A percentile compares a stretch with the other conserved stretches of the same genome.
Evolutionary conservation across 306 rosid genomes (phyloP).

Genomic region (apple (Malus domestica)): DNA sequence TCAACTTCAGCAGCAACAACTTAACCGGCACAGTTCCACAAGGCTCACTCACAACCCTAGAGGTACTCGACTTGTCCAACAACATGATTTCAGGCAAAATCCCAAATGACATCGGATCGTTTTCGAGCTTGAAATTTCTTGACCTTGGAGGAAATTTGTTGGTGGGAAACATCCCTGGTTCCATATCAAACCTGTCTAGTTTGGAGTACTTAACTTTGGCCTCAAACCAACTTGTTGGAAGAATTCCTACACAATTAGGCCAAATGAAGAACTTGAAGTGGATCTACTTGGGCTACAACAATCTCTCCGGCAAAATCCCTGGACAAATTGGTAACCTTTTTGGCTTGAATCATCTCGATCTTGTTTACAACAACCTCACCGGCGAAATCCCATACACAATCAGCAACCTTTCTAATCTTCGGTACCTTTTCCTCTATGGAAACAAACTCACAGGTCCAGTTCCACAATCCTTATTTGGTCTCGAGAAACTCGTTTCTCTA

Average conservation of each 20-base stretch:
- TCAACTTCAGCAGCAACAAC: slow-evolving; percentile 83
- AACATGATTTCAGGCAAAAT: slow-evolving; percentile 77
- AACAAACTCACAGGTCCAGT: slow-evolving; percentile 64
- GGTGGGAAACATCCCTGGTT: slow-evolving; percentile 56
- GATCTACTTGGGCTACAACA: slow-evolving; percentile 88
- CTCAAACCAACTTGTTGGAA: slow-evolving; percentile 69
- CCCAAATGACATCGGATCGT: slow-evolving; percentile 45
- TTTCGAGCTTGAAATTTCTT: slow-evolving; percentile 46
- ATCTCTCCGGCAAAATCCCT: slow-evolving; percentile 74
- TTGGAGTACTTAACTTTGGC: slow-evolving; percentile 68
- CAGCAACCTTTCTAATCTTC: slow-evolving; percentile 55
- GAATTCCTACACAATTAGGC: slow-evolving; percentile 46
- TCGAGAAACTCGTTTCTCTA: slow-evolving; percentile 57
- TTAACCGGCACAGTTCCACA: slow-evolving; percentile 61
- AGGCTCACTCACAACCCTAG: slow-evolving; percentile 33
- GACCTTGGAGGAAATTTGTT: slow-evolving; percentile 82
- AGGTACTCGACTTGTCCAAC: slow-evolving; percentile 70
- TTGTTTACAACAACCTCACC: slow-evolving; percentile 78
- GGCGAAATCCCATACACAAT: slow-evolving; percentile 66
- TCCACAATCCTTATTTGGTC: slow-evolving; percentile 47
- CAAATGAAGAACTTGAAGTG: slow-evolving; percentile 52
- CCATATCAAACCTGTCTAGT: slow-evolving; percentile 45
- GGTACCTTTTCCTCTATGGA: slow-evolving; percentile 70
- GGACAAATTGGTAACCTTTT: slow-evolving; percentile 44
- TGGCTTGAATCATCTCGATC: slow-evolving; percentile 65